phyloP scores from a whole-genome alignment of 1,284 basidiomycete genomes.

The Ceratobasidium sp. region DNA sequence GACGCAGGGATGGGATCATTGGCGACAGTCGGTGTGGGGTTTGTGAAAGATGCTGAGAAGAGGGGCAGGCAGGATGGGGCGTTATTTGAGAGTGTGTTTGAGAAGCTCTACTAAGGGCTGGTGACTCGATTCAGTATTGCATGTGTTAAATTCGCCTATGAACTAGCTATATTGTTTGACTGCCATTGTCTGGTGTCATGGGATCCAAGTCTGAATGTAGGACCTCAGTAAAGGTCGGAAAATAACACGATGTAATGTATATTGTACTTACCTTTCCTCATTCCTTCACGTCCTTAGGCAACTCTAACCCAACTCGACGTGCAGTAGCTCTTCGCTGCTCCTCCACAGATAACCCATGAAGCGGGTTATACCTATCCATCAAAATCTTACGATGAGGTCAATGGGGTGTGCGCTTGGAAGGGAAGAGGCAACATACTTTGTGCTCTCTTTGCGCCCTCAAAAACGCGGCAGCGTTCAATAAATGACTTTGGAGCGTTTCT shows the following conservation, averaged over 20 bases:
- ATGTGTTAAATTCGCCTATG: no score
- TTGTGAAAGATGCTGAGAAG: constrained; percentile 8
- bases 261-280: not conserved
- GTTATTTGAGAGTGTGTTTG: constrained; percentile 2
- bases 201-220: no score
- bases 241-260: no score
- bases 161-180: no score
- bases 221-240: no score
- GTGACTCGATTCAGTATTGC: no score
- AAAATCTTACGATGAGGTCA: not conserved
- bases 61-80: not conserved
- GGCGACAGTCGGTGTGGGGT: not conserved
- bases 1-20: not conserved
- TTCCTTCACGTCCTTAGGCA: constrained; percentile 25
- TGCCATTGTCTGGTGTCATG: no score
- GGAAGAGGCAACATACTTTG: constrained; percentile 1
- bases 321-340: constrained; percentile 32
- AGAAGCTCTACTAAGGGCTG: not conserved
- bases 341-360: constrained; percentile 23
- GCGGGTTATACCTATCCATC: constrained; percentile 36
- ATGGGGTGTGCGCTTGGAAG: not conserved
- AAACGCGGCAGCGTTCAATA: constrained; percentile 32
- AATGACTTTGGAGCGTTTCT: constrained; percentile 14
- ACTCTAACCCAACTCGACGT: constrained; percentile 22
- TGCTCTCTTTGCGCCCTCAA: constrained; percentile 14